A percentile compares a stretch with the other conserved stretches of the same genome.
phyloP scores from a whole-genome alignment of 2,329 filamentous ascomycete species.

The Colletotrichum sp. region DNA sequence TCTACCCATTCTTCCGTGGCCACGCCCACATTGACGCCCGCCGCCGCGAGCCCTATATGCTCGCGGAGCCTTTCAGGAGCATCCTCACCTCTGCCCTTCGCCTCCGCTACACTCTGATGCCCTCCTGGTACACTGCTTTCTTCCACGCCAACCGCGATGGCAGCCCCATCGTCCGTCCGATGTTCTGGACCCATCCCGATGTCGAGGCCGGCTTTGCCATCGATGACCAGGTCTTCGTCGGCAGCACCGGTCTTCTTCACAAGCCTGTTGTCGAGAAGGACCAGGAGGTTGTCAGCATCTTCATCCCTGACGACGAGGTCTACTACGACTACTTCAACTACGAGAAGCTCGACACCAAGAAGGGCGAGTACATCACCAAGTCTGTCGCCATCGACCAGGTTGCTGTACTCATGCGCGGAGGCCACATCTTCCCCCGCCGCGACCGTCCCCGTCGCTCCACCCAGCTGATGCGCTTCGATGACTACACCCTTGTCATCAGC shows the following conservation, averaged over 20 bases:
- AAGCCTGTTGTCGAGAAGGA: constrained; percentile 88
- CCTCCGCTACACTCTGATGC: constrained; percentile 86
- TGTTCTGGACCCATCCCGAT: constrained; percentile 89
- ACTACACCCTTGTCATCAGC: constrained; percentile 87
- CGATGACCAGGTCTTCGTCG: constrained; percentile 94
- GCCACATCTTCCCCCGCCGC: constrained; percentile 88
- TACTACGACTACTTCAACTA: constrained; percentile 98
- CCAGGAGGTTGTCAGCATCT: constrained; percentile 75
- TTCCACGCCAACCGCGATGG: constrained; percentile 84
- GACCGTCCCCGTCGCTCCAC: constrained; percentile 86
- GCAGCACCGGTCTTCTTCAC: constrained; percentile 84
- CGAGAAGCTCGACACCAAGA: constrained; percentile 70
- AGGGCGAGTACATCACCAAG: constrained; percentile 73
- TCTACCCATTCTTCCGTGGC: constrained; percentile 97
- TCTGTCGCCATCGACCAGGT: constrained; percentile 84
- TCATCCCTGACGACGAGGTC: constrained; percentile 84
- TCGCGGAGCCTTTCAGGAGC: constrained; percentile 80
- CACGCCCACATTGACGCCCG: constrained; percentile 97
- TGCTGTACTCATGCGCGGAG: constrained; percentile 89
- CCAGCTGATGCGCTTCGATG: constrained; percentile 90
- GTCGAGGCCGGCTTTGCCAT: constrained; percentile 88
- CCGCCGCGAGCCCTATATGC: constrained; percentile 89
- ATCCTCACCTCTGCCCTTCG: constrained; percentile 90
- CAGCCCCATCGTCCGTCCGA: constrained; percentile 86
- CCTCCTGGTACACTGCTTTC: constrained; percentile 97